These are phyloP conservation scores for Pythium grandisporangium DNA, from an alignment of 352 stramenopile species.

Conservation along the genomic window DNA sequence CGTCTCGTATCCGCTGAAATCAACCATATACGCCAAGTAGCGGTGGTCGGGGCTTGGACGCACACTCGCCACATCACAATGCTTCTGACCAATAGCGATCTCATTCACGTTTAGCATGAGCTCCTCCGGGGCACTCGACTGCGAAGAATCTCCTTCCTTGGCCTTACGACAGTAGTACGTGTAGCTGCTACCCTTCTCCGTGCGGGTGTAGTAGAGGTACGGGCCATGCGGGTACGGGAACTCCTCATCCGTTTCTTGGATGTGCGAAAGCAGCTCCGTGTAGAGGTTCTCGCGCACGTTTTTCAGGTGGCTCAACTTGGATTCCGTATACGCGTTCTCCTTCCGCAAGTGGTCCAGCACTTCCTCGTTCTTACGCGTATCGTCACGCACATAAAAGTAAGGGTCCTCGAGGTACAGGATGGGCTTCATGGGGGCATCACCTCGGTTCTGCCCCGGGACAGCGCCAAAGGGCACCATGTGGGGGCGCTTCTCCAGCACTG, in stretches of 20 bases:
- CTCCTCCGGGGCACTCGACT: slow-evolving; percentile 66
- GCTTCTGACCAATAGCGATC: slow-evolving; percentile 77
- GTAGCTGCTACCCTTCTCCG: slow-evolving; percentile 80
- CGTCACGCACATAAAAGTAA: slow-evolving; percentile 95
- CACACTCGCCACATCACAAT: slow-evolving; percentile 78
- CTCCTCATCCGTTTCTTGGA: slow-evolving; percentile 85
- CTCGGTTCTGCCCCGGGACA: slow-evolving; percentile 72
- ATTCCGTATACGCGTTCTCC: slow-evolving; percentile 92
- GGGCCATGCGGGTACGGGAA: slow-evolving; percentile 73
- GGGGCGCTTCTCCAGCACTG: slow-evolving; percentile 54
- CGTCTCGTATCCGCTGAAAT: slow-evolving; percentile 92
- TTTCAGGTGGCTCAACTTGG: slow-evolving; percentile 80
- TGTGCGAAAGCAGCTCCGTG: slow-evolving; percentile 86
- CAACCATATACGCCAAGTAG: slow-evolving; percentile 92
- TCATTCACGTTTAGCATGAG: slow-evolving; percentile 93
- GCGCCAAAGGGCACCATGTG: slow-evolving; percentile 82
- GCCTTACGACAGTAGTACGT: slow-evolving; percentile 69
- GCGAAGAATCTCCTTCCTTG: slow-evolving; percentile 28
- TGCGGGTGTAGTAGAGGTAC: slow-evolving; percentile 87
- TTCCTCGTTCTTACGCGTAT: slow-evolving; percentile 86
- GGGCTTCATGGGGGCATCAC: slow-evolving; percentile 84
- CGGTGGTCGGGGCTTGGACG: slow-evolving; percentile 83
- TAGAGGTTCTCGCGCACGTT: slow-evolving; percentile 86
- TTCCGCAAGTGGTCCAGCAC: slow-evolving; percentile 88
- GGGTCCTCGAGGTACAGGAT: slow-evolving; percentile 87